Conservation (phyloP, 345 rosid genomes). For the Durio zibethinus region DNA sequence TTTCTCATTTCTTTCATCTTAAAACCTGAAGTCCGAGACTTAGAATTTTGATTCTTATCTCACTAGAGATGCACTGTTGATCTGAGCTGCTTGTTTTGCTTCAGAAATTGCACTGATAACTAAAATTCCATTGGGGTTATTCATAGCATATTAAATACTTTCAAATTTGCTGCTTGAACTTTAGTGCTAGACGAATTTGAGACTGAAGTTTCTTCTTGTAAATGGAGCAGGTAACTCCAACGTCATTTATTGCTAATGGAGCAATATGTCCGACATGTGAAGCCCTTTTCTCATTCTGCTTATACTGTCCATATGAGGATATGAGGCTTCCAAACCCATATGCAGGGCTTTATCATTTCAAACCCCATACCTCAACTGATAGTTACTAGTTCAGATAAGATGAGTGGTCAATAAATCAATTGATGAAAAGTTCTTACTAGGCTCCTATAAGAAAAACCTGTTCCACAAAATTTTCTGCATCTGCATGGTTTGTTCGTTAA, state of each 20-base stretch:
- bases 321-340: not conserved
- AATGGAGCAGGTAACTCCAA: not conserved
- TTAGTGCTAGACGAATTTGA: not conserved
- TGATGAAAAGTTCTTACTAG: not conserved
- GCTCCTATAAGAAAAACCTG: not conserved
- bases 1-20: not conserved
- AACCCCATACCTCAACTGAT: not conserved
- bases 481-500: not conserved
- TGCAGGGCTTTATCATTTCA: not conserved
- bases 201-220: not conserved
- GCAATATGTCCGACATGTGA: not conserved
- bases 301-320: not conserved
- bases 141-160: not conserved
- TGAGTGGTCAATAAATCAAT: not conserved
- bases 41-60: not conserved
- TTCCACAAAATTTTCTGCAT: not conserved
- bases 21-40: not conserved
- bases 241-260: not conserved
- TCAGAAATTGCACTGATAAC: not conserved
- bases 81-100: constrained; percentile 5
- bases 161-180: constrained; percentile 1
- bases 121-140: not conserved
- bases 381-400: constrained; percentile 8
- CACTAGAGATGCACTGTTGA: not conserved
- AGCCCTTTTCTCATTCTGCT: not conserved